Base-by-base conservation (phyloP, 495 filamentous ascomycete species). In the Jackrogersella multiformis region DNA sequence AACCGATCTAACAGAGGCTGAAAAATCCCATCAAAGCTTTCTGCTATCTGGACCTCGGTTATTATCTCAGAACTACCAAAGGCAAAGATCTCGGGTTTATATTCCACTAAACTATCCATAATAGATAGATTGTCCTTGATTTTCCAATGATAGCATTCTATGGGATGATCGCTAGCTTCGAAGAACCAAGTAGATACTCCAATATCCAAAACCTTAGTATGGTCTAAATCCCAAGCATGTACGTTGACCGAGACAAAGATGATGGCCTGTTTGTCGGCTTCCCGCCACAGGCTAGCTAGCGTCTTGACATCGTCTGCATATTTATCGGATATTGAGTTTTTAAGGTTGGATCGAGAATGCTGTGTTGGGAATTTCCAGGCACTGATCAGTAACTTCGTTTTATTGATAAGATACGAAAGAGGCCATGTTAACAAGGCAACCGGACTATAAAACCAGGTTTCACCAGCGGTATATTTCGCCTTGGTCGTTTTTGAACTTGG, bases 131-230 rank as follows among this genome's bases (percentile, higher is more conserved):
- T 59, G 0, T 59, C 54, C 45, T 48, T 44, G n/a, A 68, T 39
- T 41, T 15, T 1, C 65, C 65, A 68, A 28, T 55, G 28, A 28
- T 18, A 35, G 30, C 24, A 23, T 2, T 30, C 0, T 18, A 39
- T 38, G 1, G 26, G 0, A 13, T 1, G 26, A 2, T 59, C 18
- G 5, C 24, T n/a, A 21, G 42, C 16, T 8, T 30, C 26, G 7
- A 32, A 15, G 7, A 7, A 10, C 65, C 65, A 68, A 1, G 7
- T 49, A 2, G 58, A 63, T 3, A 68, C 0, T 4, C 58, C 59
- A 20, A 68, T 59, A 8, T 68, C 54, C 3, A 48, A 55, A 20
- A 58, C 54, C 34, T 26, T 61, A 7, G 5, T 42, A 1, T 7
- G 49, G 5, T 66, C 41, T 20, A 15, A 2, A 12, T 42, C 21